Conservation (phyloP, 371 early-diverging fungal species). For the Actinomortierella wolfii region DNA sequence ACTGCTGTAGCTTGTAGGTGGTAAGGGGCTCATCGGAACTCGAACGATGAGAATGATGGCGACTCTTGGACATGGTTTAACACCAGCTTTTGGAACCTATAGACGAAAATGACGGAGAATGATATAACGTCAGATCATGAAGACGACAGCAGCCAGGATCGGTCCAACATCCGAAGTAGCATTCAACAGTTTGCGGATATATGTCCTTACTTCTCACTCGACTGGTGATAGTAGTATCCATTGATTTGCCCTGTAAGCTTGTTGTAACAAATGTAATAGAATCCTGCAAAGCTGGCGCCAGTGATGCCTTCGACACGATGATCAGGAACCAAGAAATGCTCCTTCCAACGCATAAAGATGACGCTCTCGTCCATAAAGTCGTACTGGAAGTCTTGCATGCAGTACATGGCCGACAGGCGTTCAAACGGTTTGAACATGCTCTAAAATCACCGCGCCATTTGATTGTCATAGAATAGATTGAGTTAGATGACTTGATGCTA, state of each 20-base stretch:
- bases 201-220: conserved; percentile 34
- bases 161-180: conserved; percentile 46
- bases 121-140: not conserved
- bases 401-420: conserved; percentile 64
- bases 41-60: conserved; percentile 56
- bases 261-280: conserved; percentile 93
- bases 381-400: conserved; percentile 69
- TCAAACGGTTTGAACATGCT: conserved; percentile 69
- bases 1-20: too few relatives aligned
- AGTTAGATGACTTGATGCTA: too few relatives aligned
- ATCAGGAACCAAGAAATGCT: conserved; percentile 94
- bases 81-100: conserved; percentile 79
- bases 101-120: not conserved
- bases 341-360: conserved; percentile 98
- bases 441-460: too few relatives aligned
- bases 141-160: too few relatives aligned
- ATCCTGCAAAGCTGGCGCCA: conserved; percentile 95
- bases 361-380: conserved; percentile 73
- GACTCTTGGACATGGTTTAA: conserved; percentile 72
- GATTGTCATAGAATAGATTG: too few relatives aligned
- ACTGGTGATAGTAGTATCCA: conserved; percentile 86
- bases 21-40: conserved; percentile 64
- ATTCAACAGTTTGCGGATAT: conserved; percentile 58
- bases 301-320: conserved; percentile 82
- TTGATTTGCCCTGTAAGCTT: conserved; percentile 75